Evolutionary conservation across 1,284 basidiomycete species (phyloP).

Genomic region (Stygiomarasmius scandens): DNA sequence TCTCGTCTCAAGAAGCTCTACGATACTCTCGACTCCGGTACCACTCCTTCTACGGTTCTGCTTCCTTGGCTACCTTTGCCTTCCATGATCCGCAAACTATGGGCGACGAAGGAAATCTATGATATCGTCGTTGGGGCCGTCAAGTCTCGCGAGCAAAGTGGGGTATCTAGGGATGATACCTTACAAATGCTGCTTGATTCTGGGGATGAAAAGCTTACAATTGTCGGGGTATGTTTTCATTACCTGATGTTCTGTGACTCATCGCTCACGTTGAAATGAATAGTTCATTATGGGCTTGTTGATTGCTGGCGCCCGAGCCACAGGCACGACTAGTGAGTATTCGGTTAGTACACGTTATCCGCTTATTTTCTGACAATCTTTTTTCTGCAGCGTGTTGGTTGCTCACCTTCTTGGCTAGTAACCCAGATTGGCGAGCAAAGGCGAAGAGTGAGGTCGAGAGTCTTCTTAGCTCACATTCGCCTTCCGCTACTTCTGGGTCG

Average conservation of each 20-base stretch:
- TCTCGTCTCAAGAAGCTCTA: slow-evolving; percentile 63
- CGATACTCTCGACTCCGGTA: slow-evolving; percentile 64
- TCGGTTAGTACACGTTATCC: slow-evolving; percentile 8
- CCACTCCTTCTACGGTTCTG: slow-evolving; percentile 69
- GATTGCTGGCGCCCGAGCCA: slow-evolving; percentile 74
- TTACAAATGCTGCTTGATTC: slow-evolving; percentile 72
- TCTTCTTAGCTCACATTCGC: slow-evolving; percentile 54
- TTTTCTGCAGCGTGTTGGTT: slow-evolving; percentile 63
- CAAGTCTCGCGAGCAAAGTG: slow-evolving; percentile 53
- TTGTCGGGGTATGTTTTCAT: slow-evolving; percentile 62
- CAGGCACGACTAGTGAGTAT: slow-evolving; percentile 49
- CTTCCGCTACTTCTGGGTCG: slow-evolving; percentile 26
- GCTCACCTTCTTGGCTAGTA: slow-evolving; percentile 64
- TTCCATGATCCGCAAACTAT: slow-evolving; percentile 66
- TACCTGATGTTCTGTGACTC: slow-evolving; percentile 20
- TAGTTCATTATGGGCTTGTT: slow-evolving; percentile 80
- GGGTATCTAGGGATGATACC: slow-evolving; percentile 61
- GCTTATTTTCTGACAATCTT: background rate
- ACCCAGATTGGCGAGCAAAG: slow-evolving; percentile 62
- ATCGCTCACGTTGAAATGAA: slow-evolving; percentile 19
- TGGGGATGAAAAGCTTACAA: slow-evolving; percentile 63
- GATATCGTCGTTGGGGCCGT: slow-evolving; percentile 63
- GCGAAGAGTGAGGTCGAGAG: slow-evolving; percentile 60
- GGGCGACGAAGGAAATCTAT: slow-evolving; percentile 73
- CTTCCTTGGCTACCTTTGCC: slow-evolving; percentile 74